Percentiles rank a stretch among this genome's conserved stretches.
These are phyloP conservation scores for Kalaharituber pfeilii DNA, from an alignment of 2,329 filamentous ascomycete genomes.

Conservation along the genomic window DNA sequence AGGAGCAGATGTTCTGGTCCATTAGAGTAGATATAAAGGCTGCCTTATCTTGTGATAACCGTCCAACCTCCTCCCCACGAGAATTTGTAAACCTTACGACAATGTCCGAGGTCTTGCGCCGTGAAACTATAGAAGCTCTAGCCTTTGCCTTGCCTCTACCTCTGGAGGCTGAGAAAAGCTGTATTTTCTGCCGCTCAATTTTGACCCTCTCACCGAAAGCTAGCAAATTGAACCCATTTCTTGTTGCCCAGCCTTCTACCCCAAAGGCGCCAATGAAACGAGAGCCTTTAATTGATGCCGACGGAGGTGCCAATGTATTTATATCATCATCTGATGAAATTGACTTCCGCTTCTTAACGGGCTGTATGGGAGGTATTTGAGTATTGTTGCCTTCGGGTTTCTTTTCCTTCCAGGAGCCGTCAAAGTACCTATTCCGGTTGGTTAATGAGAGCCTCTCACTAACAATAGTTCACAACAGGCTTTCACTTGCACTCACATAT, in stretches of 20 bases:
- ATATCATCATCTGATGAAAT: conserved; percentile 15
- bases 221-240: conserved; percentile 57
- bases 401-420: conserved; percentile 44
- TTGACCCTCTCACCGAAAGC: conserved; percentile 66
- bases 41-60: conserved; percentile 70
- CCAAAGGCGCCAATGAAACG: conserved; percentile 87
- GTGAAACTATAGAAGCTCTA: conserved; percentile 18
- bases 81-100: conserved; percentile 79
- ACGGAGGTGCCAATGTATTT: not conserved
- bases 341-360: conserved; percentile 25
- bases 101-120: conserved; percentile 44
- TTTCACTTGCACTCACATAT: conserved; percentile 15
- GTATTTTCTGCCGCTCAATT: conserved; percentile 71
- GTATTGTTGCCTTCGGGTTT: conserved; percentile 13
- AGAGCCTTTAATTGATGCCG: conserved; percentile 29
- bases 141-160: conserved; percentile 26
- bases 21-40: conserved; percentile 84
- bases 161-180: conserved; percentile 35
- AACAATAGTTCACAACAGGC: not conserved
- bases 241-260: conserved; percentile 78
- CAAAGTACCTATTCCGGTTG: conserved; percentile 43
- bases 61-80: conserved; percentile 64
- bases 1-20: conserved; percentile 73
- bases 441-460: not conserved
- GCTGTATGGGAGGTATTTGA: conserved; percentile 34